A percentile compares a stretch with the other conserved stretches of the same genome.
Evolutionary conservation across 2,329 filamentous ascomycete species (phyloP).

Genomic region (Aspergillus fijiensis): DNA sequence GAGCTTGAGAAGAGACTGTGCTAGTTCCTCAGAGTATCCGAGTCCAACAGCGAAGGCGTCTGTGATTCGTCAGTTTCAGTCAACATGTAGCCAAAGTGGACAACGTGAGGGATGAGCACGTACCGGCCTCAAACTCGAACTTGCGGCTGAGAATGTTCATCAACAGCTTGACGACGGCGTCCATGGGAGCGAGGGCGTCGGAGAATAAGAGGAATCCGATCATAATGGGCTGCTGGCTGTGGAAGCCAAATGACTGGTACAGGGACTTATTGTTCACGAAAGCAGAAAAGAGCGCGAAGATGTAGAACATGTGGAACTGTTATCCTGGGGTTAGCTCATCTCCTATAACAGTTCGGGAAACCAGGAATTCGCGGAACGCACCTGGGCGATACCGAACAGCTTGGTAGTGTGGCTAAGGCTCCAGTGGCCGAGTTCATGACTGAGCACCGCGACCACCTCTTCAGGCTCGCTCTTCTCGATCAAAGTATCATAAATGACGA

Average conservation of each 20-base stretch:
- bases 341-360: not conserved
- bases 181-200: slow-evolving; percentile 90
- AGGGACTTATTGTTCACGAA: slow-evolving; percentile 95
- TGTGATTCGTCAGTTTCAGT: slow-evolving; percentile 27
- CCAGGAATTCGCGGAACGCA: slow-evolving; percentile 40
- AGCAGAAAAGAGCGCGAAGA: slow-evolving; percentile 93
- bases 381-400: slow-evolving; percentile 81
- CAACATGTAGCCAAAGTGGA: slow-evolving; percentile 15
- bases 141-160: slow-evolving; percentile 95
- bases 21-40: slow-evolving; percentile 80
- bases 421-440: slow-evolving; percentile 97
- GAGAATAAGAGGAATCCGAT: slow-evolving; percentile 98
- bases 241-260: slow-evolving; percentile 88
- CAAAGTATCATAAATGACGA: slow-evolving; percentile 97
- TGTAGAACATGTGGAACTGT: slow-evolving; percentile 89
- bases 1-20: slow-evolving; percentile 87
- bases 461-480: slow-evolving; percentile 91
- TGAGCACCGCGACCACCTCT: slow-evolving; percentile 91
- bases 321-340: slow-evolving; percentile 6
- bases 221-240: slow-evolving; percentile 80
- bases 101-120: slow-evolving; percentile 20
- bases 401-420: slow-evolving; percentile 91
- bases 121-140: slow-evolving; percentile 92
- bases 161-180: slow-evolving; percentile 87
- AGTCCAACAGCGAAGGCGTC: slow-evolving; percentile 82